Base-by-base conservation (phyloP, 2,329 filamentous ascomycete genomes). In the Cladosporium sp. region DNA sequence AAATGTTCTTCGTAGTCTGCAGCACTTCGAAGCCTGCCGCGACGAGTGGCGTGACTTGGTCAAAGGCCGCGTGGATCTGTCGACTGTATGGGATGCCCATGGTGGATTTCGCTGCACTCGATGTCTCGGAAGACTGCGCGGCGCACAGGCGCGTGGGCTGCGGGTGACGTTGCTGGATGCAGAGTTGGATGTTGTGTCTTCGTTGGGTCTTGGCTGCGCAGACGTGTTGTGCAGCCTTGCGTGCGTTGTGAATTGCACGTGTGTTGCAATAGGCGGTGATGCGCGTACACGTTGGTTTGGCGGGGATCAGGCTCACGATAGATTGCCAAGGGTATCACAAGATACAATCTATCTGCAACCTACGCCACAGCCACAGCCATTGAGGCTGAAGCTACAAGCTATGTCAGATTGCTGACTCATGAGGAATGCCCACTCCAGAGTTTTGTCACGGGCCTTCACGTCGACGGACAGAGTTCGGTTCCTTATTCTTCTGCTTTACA, bases 11-110 rank as follows among this genome's bases (percentile, higher is more conserved):
- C 8, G 75, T 80, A 0, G 79, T 81, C 58, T 75, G 72, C 1
- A 82, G 71, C 25, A 81, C 76, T 62, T 79, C 70, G 70, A 76
- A 81, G 22, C 76, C 78, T 0, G 74, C 75, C 1, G 75, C 77
- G 3, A 81, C 79, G 4, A 82, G 76, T 0, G 80, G 80, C 0
- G 78, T 80, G 28, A 82, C 79, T 70, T 82, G 77, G 60, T 79
- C 76, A 67, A 82, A 81, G 38, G 79, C 80, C 2, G 76, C 70
- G 64, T 80, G 76, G 63, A 82, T 82, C 61, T 81, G 74, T 64
- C 75, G 76, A 14, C 77, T 80, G 69, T 81, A 82, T 1, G 80
- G 80, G 54, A 82, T 76, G 12, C 80, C 79, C 79, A 82, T 82
- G 47, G 47, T 30, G 47, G 5, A 2, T 9, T 25, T 40, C 30